These are phyloP conservation scores for Colletotrichum sansevieriae DNA, from an alignment of 2,329 filamentous ascomycete genomes.

Conservation along the genomic window DNA sequence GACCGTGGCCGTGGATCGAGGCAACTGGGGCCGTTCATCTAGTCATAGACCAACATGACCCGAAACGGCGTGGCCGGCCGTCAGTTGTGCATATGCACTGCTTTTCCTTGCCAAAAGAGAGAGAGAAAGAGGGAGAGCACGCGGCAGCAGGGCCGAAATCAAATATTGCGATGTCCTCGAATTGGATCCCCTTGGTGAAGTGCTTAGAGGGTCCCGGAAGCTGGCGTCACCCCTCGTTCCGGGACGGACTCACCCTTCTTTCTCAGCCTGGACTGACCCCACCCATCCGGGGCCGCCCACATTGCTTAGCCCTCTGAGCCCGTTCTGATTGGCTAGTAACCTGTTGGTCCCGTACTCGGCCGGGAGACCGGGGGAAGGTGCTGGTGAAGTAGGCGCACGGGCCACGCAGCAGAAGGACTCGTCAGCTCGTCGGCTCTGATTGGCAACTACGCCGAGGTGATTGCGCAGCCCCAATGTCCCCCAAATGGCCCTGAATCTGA, in stretches of 20 bases:
- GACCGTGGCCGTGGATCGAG: neutral
- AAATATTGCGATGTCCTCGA: neutral
- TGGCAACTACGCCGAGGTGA: slow-evolving; percentile 43
- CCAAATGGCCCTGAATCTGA: neutral
- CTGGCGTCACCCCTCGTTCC: slow-evolving; percentile 8
- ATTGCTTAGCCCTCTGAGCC: slow-evolving; percentile 10
- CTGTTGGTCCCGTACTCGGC: slow-evolving; percentile 9
- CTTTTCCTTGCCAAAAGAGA: too few species aligned
- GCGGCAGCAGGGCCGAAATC: slow-evolving; percentile 13
- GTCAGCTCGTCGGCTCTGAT: slow-evolving; percentile 51
- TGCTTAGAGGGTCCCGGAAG: neutral
- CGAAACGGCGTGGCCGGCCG: slow-evolving; percentile 19
- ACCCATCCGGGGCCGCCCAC: neutral
- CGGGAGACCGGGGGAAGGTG: neutral
- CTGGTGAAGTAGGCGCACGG: neutral
- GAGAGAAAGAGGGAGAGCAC: neutral
- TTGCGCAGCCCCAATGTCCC: slow-evolving; percentile 35
- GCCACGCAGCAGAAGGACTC: slow-evolving; percentile 46
- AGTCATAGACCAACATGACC: neutral
- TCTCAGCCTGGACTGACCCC: neutral
- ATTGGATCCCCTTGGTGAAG: too few species aligned
- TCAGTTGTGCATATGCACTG: neutral
- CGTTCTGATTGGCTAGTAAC: neutral
- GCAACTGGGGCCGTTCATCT: neutral
- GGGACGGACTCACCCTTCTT: neutral